Evolutionary conservation across 2,329 filamentous ascomycete species (phyloP), one percentile per base, ranked within the genome.

Genomic region (Daldinia eschscholtzii): DNA sequence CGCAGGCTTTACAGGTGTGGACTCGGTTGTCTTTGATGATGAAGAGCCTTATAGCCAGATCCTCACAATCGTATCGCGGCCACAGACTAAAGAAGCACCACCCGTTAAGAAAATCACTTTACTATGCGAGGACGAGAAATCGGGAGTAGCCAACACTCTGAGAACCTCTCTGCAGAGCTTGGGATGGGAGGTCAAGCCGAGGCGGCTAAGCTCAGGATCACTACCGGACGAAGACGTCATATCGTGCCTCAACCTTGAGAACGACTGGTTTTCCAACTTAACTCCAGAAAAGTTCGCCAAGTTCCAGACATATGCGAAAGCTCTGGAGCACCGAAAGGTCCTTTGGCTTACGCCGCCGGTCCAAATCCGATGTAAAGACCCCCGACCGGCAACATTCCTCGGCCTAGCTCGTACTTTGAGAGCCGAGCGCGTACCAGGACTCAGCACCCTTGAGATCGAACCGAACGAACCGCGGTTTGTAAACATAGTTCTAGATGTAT

Each of bases 321-420:
- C 50, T 1, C 46, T 63, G 30, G 66, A 20, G 39, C 65, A 67
- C 58, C 67, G 72, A 1, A 66, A 64, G 4, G 46, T 80, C 39
- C 70, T 81, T 4, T 81, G 80, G 80, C 65, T 80, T 6, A 79
- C 79, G 0, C 72, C 68, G 0, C 72, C 76, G 0, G 68, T 70
- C 4, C 78, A 80, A 39, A 67, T 78, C 3, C 37, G 61, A 1
- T 80, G 77, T 52, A 23, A 30, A 6, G 73, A 78, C 18, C 79
- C 79, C 0, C 62, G 68, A 0, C 76, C 74, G 10, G 77, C 78
- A 0, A 72, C 74, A 5, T 68, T 74, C 42, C 64, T 81, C 37
- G 80, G 80, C 1, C 58, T 72, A 0, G 73, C 76, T 1, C 73
- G 80, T 3, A 77, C 74, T 4, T 61, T 80, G 4, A 76, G 79